Conservation (phyloP, 2,329 filamentous ascomycete genomes). For the Hypoxylon sp. region DNA sequence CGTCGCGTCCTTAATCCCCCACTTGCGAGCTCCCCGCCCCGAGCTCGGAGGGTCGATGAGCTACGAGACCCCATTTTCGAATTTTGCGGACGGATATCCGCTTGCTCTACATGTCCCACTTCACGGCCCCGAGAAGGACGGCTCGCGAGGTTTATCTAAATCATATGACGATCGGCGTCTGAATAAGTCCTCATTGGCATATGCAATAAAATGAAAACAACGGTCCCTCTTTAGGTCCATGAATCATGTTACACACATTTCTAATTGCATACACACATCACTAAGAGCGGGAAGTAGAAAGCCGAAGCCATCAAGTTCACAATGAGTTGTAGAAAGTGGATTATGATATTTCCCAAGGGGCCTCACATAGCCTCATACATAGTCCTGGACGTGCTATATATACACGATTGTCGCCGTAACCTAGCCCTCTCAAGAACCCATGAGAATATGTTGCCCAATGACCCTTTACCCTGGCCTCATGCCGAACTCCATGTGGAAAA, state of each 20-base stretch:
- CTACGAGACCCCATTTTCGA: not conserved
- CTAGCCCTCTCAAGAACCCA: not conserved
- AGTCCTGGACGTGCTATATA: not conserved
- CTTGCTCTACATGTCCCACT: not conserved
- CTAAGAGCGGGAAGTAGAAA: conserved; percentile 16
- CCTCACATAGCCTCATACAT: no score
- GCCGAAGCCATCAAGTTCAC: not conserved
- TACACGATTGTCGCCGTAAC: not conserved
- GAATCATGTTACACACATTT: no score
- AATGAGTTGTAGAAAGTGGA: conserved; percentile 20
- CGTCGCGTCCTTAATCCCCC: no score
- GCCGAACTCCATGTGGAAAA: conserved; percentile 1
- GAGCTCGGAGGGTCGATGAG: conserved; percentile 18
- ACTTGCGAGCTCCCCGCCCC: conserved; percentile 27
- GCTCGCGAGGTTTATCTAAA: not conserved
- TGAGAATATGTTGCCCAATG: not conserved
- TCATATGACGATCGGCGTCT: not conserved
- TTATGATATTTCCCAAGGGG: not conserved
- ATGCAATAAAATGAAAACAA: not conserved
- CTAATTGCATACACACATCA: not conserved
- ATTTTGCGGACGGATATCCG: not conserved
- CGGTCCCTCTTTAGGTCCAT: no score
- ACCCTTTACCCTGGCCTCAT: not conserved
- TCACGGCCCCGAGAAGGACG: not conserved
- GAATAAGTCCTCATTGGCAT: not conserved